Evolutionary conservation across 352 stramenopile genomes (phyloP), one percentile per base, ranked within the genome.

Genomic region (Globisporangium perplexum): DNA sequence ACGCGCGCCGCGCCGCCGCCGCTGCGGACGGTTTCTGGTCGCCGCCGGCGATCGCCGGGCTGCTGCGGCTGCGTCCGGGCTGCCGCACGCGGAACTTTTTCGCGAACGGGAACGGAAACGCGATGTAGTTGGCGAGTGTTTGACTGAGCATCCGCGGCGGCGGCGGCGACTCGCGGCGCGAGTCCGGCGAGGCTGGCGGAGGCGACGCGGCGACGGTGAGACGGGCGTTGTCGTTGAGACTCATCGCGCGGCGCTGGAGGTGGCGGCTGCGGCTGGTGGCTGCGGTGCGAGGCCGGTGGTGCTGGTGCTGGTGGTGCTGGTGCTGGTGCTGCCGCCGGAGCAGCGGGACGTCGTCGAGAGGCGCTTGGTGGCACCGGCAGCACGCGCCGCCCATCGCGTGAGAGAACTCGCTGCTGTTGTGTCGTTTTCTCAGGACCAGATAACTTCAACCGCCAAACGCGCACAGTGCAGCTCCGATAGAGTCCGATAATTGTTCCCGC

Each of bases 41-140:
- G 35, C 4, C 30, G 23, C 45, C 33, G 20, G 33, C 26, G 7
- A 39, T 53, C 46, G 46, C 46, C 1, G 26, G 18, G 28, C 46
- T 39, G 46, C 46, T 62, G 35, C 23, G 36, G 47, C 57, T 60
- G 15, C 44, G 47, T 45, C 14, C 47, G 50, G 57, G 30, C 47
- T 67, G 46, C 47, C 38, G 24, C 18, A 49, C 45, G 22, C 52
- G 44, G 35, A 62, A 56, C 38, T 83, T 83, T 30, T 65, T 76
- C 0, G 72, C 68, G 26, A 89, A 91, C 18, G 81, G 81, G 60
- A 91, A 91, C 44, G 81, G 74, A 57, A 91, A 91, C 15, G 77
- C 77, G 18, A 88, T 69, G 61, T 91, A 91, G 63, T 76, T 91
- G 26, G 69, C 71, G 6, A 91, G 69, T 17, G 77, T 79, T 57